Base-by-base conservation (phyloP, 2,329 filamentous ascomycete species). In the Ophiocordyceps robertsii region DNA sequence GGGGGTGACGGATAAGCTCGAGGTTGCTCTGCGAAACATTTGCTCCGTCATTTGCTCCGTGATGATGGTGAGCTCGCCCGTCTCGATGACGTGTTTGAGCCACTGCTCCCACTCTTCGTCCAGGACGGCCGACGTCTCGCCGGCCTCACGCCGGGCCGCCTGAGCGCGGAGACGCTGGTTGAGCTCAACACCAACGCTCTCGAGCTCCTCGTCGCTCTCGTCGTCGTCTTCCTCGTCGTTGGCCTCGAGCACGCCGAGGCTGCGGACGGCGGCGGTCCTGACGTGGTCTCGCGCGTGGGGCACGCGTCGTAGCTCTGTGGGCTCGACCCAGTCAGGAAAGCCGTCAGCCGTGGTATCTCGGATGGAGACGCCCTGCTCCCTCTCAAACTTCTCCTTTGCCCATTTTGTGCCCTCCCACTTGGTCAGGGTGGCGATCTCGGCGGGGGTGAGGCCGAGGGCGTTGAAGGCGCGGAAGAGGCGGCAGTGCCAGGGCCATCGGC, bases 391-490 rank as follows among this genome's bases (percentile, higher is more conserved):
- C 56, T 88, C 82, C 56, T 87, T 81, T 47, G 84, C 84, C 84
- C 84, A 89, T 47, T 80, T 78, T 10, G 84, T 89, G 44, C 84
- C 84, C 64, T 89, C 84, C 84, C 84, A 90, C 55, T 84, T 81
- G 45, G 84, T 88, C 56, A 89, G 67, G 39, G 69, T 68, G 42
- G 76, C 70, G 51, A 90, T 85, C 57, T 90, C 84, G 51, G 68
- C 65, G 44, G 75, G 65, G 8, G 84, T 90, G 33, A 89, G 68
- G 37, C 70, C 71, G 21, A 89, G 69, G 24, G 62, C 65, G 60
- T 88, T 82, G 53, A 90, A 87, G 27, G 83, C 82, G 35, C 78
- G 75, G 60, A 90, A 89, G 12, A 90, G 72, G 44, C 80, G 75
- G 47, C 77, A 72, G 60, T 90, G 84, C 75, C 84, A 86, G 14